A percentile compares a stretch with the other conserved stretches of the same genome.
These are phyloP conservation scores for Beauveria asiatica DNA, from an alignment of 2,329 filamentous ascomycete genomes.

Conservation along the genomic window DNA sequence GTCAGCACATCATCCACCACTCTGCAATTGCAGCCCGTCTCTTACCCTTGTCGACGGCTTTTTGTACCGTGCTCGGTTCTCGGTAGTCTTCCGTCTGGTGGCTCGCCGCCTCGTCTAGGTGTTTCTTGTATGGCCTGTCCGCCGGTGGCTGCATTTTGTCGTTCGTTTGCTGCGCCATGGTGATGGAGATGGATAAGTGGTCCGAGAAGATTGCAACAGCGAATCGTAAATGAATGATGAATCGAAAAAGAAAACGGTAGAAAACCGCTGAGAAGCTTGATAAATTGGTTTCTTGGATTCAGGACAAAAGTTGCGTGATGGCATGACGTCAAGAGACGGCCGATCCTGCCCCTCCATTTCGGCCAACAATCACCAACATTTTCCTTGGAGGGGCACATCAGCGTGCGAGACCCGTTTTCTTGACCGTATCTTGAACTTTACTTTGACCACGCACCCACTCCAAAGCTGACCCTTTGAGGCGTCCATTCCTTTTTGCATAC, in stretches of 20 bases:
- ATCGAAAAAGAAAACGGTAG: not conserved
- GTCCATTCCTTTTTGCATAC: not conserved
- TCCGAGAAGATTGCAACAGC: too few species aligned
- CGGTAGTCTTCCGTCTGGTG: constrained; percentile 1
- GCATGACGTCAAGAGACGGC: constrained; percentile 10
- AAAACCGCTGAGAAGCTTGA: not conserved
- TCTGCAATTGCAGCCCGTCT: not conserved
- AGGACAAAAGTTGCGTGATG: not conserved
- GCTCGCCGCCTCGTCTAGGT: constrained; percentile 8
- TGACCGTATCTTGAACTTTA: not conserved
- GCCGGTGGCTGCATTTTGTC: constrained; percentile 1
- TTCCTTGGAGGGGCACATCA: constrained; percentile 6
- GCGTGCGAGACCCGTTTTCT: not conserved
- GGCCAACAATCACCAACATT: constrained; percentile 5
- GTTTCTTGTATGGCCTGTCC: constrained; percentile 7
- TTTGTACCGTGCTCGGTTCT: not conserved
- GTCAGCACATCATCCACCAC: not conserved
- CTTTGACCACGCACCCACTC: not conserved
- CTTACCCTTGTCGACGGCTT: constrained; percentile 1
- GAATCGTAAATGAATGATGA: too few species aligned
- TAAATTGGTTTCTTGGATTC: not conserved
- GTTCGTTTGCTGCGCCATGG: not conserved
- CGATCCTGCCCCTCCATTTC: constrained; percentile 9
- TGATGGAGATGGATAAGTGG: not conserved
- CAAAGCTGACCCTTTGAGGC: not conserved